phyloP scores from a whole-genome alignment of 176 grass and related monocot species.

The Carex kokanica region DNA sequence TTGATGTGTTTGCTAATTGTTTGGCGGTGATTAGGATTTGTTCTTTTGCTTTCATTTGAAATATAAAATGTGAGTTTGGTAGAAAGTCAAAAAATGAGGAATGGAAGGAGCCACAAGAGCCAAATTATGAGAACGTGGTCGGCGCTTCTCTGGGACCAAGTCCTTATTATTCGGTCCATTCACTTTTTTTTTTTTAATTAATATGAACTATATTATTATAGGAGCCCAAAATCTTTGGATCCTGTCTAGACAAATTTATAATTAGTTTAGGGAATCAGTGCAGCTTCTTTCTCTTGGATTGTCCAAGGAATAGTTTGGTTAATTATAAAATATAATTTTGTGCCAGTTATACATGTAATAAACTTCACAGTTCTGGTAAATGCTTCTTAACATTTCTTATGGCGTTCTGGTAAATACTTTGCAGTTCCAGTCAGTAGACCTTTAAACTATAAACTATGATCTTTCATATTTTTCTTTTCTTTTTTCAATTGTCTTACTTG shows the following conservation, averaged over 20 bases:
- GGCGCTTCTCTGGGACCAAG: not conserved
- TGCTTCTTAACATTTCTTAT: too few relatives aligned
- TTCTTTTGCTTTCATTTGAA: not conserved
- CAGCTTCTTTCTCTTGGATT: not conserved
- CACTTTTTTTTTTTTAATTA: not conserved
- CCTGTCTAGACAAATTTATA: too few relatives aligned
- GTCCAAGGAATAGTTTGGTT: too few relatives aligned
- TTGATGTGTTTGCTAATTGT: conserved; percentile 6
- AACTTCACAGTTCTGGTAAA: too few relatives aligned
- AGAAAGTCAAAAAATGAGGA: not conserved
- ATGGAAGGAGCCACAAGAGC: not conserved
- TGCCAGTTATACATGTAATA: too few relatives aligned
- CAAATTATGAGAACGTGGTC: not conserved
- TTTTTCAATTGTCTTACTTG: too few relatives aligned
- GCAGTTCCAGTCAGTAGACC: too few relatives aligned
- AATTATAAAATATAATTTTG: too few relatives aligned
- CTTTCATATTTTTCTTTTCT: too few relatives aligned
- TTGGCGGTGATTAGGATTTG: not conserved
- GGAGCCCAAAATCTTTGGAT: not conserved
- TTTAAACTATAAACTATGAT: too few relatives aligned
- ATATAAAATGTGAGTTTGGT: not conserved
- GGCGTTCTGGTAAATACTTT: too few relatives aligned
- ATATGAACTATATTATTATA: not conserved
- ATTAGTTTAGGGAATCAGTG: not conserved
- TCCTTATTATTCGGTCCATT: not conserved